Evolutionary conservation across 371 early-diverging fungal genomes (phyloP).

Genomic region (Mortierella sp.): DNA sequence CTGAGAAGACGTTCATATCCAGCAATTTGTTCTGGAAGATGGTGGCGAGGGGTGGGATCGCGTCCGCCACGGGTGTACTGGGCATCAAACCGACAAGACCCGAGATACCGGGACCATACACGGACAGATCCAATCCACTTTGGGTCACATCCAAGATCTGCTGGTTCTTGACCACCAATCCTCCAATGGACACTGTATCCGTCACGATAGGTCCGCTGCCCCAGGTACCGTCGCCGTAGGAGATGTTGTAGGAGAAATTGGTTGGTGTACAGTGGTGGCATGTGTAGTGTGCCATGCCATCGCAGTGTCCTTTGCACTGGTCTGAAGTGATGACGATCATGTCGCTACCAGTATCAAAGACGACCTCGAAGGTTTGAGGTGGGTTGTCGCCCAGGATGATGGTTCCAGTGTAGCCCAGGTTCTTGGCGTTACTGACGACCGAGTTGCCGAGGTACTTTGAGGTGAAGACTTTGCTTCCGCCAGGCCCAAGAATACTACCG

Average conservation of each 20-base stretch:
- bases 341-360: slow-evolving; percentile 53
- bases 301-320: slow-evolving; percentile 43
- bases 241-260: slow-evolving; percentile 44
- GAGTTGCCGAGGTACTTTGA: slow-evolving; percentile 37
- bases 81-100: slow-evolving; percentile 54
- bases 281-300: slow-evolving; percentile 41
- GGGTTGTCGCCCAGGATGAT: slow-evolving; percentile 43
- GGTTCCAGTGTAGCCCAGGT: slow-evolving; percentile 48
- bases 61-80: slow-evolving; percentile 24
- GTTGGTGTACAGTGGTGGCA: slow-evolving; percentile 43
- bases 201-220: slow-evolving; percentile 47
- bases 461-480: slow-evolving; percentile 13
- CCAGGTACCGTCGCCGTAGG: slow-evolving; percentile 53
- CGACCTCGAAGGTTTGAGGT: slow-evolving; percentile 46
- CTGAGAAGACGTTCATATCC: slow-evolving; percentile 53
- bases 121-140: slow-evolving; percentile 40
- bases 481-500: not conserved
- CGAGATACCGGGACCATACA: slow-evolving; percentile 34
- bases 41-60: slow-evolving; percentile 31
- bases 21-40: slow-evolving; percentile 40
- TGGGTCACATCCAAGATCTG: slow-evolving; percentile 47
- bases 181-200: slow-evolving; percentile 47
- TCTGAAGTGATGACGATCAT: slow-evolving; percentile 53
- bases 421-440: slow-evolving; percentile 32
- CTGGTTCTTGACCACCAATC: slow-evolving; percentile 38